Base-by-base conservation (phyloP, 768 basidiomycete genomes). In the Pholiota molesta region DNA sequence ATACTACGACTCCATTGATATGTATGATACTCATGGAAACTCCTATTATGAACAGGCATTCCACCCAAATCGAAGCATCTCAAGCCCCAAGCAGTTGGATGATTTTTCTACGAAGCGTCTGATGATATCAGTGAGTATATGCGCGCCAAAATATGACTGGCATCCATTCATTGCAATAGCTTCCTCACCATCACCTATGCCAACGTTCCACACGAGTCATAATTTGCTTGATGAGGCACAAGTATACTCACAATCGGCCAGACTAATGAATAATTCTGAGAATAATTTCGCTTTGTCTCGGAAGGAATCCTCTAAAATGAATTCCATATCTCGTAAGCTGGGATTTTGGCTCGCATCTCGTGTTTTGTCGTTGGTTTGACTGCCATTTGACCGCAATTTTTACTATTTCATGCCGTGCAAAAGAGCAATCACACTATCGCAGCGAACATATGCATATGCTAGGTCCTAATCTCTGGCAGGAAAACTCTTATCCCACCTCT, bases 61-160 rank as follows among this genome's bases (percentile, higher is more conserved):
- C 2, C 47, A 49, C 23, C 21, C 47, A 26, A 49, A 23, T 26
- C 47, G 7, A 44, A 44, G n/a, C 23, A 49, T 23, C 11, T 49
- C 47, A 58, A 42, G 33, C 35, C 19, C 33, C n/a, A 21, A 21
- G 26, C 16, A 26, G 66, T 26, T 69, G 57, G 61, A 57, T 52
- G 51, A 61, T 29, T 16, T 66, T 65, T 61, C 58, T 66, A 67
- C 54, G 61, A 66, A 45, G 67, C 59, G 35, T 57, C 60, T 45
- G 68, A 71, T 54, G 71, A 71, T 29, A 23, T 73, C 62, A 70
- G 78, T 77, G 65, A 61, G 65, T 79, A 72, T 76, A 76, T 78
- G 78, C 76, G 71, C 65, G 21, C 49, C 23, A 19, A 61, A n/a
- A 37, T 52, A 26, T 35, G 45, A 21, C 52, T 33, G 28, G 9